Evolutionary conservation across 2,329 filamentous ascomycete genomes (phyloP).

Genomic region (Nemania bipapillata): DNA sequence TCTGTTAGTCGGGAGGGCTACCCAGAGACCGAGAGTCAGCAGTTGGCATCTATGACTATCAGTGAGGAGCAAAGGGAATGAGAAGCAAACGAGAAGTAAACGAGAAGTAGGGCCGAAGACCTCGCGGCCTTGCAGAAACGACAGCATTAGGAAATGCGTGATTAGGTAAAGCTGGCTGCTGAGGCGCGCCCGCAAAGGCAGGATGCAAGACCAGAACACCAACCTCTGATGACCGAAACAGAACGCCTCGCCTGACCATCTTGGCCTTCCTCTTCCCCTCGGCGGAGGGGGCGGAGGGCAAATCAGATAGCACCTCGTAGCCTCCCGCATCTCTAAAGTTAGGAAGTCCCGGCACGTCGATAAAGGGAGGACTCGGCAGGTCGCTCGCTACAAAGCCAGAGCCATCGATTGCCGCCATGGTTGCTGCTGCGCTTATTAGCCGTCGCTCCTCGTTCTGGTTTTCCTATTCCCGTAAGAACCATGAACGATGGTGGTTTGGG

Average conservation of each 20-base stretch:
- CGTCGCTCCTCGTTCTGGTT: neutral
- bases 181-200: neutral
- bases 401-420: slow-evolving; percentile 20
- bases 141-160: neutral
- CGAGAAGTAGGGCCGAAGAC: neutral
- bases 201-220: slow-evolving; percentile 4
- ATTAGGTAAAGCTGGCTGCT: neutral
- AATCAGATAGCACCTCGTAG: slow-evolving; percentile 57
- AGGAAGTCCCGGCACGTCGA: slow-evolving; percentile 65
- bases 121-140: neutral
- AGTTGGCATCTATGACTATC: neutral
- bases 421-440: slow-evolving; percentile 17
- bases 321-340: slow-evolving; percentile 77
- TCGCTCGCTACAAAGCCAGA: neutral
- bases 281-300: slow-evolving; percentile 17
- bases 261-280: slow-evolving; percentile 39
- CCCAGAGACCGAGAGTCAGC: slow-evolving; percentile 7
- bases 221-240: slow-evolving; percentile 75
- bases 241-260: slow-evolving; percentile 62
- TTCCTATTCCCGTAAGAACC: neutral
- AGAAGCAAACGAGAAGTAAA: neutral
- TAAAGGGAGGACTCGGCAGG: slow-evolving; percentile 59
- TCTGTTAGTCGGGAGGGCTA: slow-evolving; percentile 65
- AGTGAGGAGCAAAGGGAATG: neutral
- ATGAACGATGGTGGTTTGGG: neutral